phyloP scores from a whole-genome alignment of 208 protist genomes.

The Histomonas meleagridis region DNA sequence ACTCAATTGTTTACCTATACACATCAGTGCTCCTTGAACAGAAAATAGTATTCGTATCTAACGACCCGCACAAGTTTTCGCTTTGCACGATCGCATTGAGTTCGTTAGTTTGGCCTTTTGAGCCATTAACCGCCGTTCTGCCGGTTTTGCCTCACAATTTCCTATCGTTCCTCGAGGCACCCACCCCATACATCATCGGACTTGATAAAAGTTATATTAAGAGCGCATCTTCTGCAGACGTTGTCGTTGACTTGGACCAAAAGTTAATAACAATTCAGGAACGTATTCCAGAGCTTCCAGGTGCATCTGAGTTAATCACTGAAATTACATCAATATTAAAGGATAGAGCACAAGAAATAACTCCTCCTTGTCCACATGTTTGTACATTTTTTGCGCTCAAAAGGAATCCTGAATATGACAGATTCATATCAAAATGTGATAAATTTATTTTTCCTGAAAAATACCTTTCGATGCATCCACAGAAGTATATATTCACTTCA shows the following conservation, averaged over 20 bases:
- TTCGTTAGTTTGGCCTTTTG: not conserved
- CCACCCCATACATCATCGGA: not conserved
- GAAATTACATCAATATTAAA: not conserved
- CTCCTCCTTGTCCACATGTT: not conserved
- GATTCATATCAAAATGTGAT: not conserved
- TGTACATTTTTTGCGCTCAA: not conserved
- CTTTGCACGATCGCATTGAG: not conserved
- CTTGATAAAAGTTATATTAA: not conserved
- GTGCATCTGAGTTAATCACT: not conserved
- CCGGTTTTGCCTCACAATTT: not conserved
- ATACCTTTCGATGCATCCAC: not conserved
- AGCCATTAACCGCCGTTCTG: not conserved
- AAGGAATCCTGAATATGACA: not conserved
- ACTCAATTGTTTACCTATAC: not conserved
- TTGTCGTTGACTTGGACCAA: not conserved
- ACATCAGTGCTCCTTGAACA: not conserved
- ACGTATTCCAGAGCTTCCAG: not conserved
- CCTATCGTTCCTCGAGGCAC: not conserved
- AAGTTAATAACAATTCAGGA: not conserved
- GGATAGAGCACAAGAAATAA: not conserved
- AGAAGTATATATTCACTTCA: not conserved
- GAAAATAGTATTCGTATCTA: not conserved
- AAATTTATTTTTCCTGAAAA: not conserved
- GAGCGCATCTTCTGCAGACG: not conserved
- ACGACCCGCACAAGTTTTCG: not conserved